Conservation (phyloP, 148 eudicot species). For the Dysphania ambrosioides region DNA sequence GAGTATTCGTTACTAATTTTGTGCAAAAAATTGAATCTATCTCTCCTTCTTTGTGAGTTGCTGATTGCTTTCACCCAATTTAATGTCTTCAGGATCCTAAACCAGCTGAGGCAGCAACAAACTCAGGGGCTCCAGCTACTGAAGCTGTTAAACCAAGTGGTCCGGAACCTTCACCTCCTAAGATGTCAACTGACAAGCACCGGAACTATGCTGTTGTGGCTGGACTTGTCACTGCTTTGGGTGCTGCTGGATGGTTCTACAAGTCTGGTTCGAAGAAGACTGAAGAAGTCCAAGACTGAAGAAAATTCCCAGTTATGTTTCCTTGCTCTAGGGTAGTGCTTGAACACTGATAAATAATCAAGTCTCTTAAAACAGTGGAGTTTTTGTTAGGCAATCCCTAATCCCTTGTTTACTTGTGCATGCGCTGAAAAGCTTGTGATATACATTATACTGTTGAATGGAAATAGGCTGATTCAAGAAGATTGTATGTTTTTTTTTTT, state of each 20-base stretch:
- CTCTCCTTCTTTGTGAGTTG: not conserved
- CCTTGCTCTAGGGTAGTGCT: conserved; percentile 17
- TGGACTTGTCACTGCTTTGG: conserved; percentile 48
- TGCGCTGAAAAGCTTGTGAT: conserved; percentile 8
- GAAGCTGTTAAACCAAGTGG: conserved; percentile 51
- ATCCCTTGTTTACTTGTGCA: conserved; percentile 20
- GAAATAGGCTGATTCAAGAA: conserved; percentile 11
- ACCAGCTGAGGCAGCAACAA: conserved; percentile 51
- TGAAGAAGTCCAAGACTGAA: conserved; percentile 73
- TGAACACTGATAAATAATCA: conserved; percentile 23
- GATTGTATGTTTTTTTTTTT: conserved; percentile 11
- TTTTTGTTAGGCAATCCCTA: conserved; percentile 4
- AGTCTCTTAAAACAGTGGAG: conserved; percentile 11
- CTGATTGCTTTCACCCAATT: not conserved
- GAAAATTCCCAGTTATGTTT: not conserved
- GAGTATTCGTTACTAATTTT: not conserved
- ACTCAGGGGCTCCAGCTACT: conserved; percentile 38
- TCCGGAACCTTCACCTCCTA: conserved; percentile 42
- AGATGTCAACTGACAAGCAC: conserved; percentile 66
- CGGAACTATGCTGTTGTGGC: conserved; percentile 78
- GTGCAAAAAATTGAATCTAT: not conserved
- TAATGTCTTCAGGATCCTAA: conserved; percentile 57
- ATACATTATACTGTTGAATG: conserved; percentile 16
- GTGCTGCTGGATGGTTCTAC: conserved; percentile 71
- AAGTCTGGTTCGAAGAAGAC: conserved; percentile 50